Evolutionary conservation across 169 alveolate species (phyloP), one percentile per base, ranked within the genome.

Genomic region (Eimeria zaria): DNA sequence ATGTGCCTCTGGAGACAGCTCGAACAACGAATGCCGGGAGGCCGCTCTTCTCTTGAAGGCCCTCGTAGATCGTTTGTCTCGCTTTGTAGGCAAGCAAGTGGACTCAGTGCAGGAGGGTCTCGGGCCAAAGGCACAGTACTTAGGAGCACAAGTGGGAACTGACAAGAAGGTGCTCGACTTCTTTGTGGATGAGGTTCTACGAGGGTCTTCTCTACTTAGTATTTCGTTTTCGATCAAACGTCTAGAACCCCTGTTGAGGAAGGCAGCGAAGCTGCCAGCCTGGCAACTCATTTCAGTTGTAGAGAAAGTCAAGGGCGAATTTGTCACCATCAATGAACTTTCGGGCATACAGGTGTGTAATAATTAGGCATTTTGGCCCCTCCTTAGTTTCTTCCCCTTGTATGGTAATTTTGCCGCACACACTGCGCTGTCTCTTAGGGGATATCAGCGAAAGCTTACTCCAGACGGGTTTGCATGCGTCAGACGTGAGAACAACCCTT

Each of bases 251-350:
- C 95, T 96, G 39, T 97, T 98, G 78, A 97, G 99, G 87, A 95
- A 95, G 62, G 84, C 97, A 14, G 98, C 98, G 7, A 95, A 84
- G 87, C 95, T 96, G 41, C 98, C 98, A 7, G 98, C 98, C 44
- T 98, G 99, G 99, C 97, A 97, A 44, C 96, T 98, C 78, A 97
- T 98, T 48, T 97, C 98, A 39, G 97, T 98, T 62, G 98, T 98
- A 36, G 97, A 96, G 58, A 88, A 58, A 64, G 97, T 89, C 46
- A 96, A 88, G 95, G 99, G 99, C 4, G 97, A 96, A 41, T 73
- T 98, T 64, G 96, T 94, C 44, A 93, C 97, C 39, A 94, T 96
- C 33, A 95, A 94, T 91, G 90, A 90, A 67, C 89, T 96, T 95
- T 51, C 85, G 62, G 93, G 95, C 30, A 91, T 94, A 30, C 96